Base-by-base conservation (phyloP, 495 filamentous ascomycete genomes). In the Aspergillus biplanus region DNA sequence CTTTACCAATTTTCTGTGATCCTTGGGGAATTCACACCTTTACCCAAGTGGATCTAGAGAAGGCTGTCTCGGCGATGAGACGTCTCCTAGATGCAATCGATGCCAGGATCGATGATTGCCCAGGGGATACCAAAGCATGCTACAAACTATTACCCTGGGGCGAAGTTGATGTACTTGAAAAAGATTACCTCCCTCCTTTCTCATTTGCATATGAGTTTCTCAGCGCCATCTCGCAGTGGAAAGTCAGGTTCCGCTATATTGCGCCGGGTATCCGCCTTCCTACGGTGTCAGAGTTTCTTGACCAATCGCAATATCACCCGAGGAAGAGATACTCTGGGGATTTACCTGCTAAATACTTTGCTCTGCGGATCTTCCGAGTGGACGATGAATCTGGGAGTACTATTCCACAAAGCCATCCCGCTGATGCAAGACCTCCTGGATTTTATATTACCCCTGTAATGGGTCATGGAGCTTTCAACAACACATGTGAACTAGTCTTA, bases 161-260 rank as follows among this genome's bases (percentile, higher is more conserved):
- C 2, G 34, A 56, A 4, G n/a, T 42, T 21, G 15, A 12, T 13
- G 34, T 39, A 7, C 54, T 42, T 1, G 33, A 4, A 9, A 18
- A 16, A 12, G 9, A 6, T 11, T 18, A 42, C 15, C 44, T 49
- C 0, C 21, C 44, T 1, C 42, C 42, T 27, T 35, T 34, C 33
- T 33, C 44, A 11, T 59, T 59, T 18, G 44, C 33, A 16, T 35
- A 50, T 18, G 27, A 35, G 1, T 50, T 59, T 35, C 44, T 50
- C 16, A 31, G 0, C 0, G 27, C 15, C 27, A 50, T 35, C 11
- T 50, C 57, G 3, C 32, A 48, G 3, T 27, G 16, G 8, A 33
- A 34, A 18, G 16, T 35, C 57, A 8, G 44, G 21, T 59, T 52
- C n/a, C 42, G 44, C 27, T 59, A 59, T 7, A 59, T 59, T 21